Conservation (phyloP, 768 basidiomycete genomes). For the Serendipita indica region DNA sequence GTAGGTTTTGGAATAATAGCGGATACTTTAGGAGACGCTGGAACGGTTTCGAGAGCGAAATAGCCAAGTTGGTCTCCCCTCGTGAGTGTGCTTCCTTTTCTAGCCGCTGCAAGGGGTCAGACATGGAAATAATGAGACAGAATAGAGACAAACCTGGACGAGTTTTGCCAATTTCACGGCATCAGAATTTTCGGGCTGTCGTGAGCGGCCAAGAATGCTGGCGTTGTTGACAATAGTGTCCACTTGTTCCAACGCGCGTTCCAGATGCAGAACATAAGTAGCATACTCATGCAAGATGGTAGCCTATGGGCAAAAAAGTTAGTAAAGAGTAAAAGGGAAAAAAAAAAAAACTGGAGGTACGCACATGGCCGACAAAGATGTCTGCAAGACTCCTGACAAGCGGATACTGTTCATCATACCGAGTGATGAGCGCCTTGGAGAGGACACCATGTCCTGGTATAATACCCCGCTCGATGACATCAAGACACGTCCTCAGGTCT, state of each 20-base stretch:
- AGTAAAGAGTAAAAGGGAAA: slow-evolving; percentile 9
- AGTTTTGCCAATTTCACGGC: slow-evolving; percentile 65
- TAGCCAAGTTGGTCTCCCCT: slow-evolving; percentile 86
- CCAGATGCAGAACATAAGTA: slow-evolving; percentile 85
- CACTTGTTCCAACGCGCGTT: slow-evolving; percentile 75
- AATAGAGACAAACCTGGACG: slow-evolving; percentile 28
- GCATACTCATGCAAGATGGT: slow-evolving; percentile 91
- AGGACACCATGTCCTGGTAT: slow-evolving; percentile 80
- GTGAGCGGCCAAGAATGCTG: slow-evolving; percentile 54
- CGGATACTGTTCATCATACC: slow-evolving; percentile 93
- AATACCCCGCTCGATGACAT: slow-evolving; percentile 75
- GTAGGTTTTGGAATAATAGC: slow-evolving; percentile 89
- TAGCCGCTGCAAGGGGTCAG: slow-evolving; percentile 27
- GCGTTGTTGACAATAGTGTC: slow-evolving; percentile 58
- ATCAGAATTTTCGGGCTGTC: slow-evolving; percentile 65
- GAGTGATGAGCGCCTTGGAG: slow-evolving; percentile 66
- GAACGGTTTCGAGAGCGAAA: slow-evolving; percentile 93
- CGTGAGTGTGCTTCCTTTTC: slow-evolving; percentile 70
- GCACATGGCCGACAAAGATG: slow-evolving; percentile 86
- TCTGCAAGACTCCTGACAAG: slow-evolving; percentile 85
- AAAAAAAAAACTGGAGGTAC: no score
- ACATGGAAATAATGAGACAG: background rate
- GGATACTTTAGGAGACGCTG: slow-evolving; percentile 95
- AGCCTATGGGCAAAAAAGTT: slow-evolving; percentile 37
- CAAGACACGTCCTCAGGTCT: slow-evolving; percentile 70